These are phyloP conservation scores for Tillandsia leiboldiana DNA, from an alignment of 176 grass and related monocot species.

Conservation along the genomic window DNA sequence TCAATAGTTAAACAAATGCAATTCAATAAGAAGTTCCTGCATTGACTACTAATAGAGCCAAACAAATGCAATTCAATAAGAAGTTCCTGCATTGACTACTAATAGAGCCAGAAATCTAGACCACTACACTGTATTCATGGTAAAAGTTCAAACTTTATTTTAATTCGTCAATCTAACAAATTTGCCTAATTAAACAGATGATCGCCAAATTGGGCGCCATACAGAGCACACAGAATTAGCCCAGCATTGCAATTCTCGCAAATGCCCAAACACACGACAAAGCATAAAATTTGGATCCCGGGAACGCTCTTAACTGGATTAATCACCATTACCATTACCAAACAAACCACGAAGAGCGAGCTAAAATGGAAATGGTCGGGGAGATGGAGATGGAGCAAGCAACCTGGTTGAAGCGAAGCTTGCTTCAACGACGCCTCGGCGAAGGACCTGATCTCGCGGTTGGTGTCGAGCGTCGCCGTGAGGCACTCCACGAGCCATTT, in stretches of 20 bases:
- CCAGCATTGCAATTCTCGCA: not conserved
- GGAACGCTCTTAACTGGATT: no score
- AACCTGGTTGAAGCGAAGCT: conserved; percentile 66
- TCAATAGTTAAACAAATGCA: not conserved
- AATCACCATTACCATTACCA: no score
- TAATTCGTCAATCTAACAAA: not conserved
- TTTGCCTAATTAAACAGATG: not conserved
- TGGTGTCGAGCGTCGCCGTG: conserved; percentile 70
- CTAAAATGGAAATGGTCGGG: not conserved
- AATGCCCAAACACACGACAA: not conserved
- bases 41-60: no score
- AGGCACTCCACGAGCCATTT: conserved; percentile 81
- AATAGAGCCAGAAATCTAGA: no score
- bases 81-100: no score
- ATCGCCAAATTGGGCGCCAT: not conserved
- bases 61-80: not conserved
- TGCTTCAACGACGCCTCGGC: conserved; percentile 88
- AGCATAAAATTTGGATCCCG: not conserved
- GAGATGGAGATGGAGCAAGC: not conserved
- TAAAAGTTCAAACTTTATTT: no score
- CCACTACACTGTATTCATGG: no score
- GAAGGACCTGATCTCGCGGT: conserved; percentile 65
- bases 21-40: not conserved
- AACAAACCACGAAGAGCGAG: not conserved
- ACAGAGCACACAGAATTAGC: no score